These are phyloP conservation scores for Psilocybe tampanensis DNA, from an alignment of 768 basidiomycete species.

Conservation along the genomic window DNA sequence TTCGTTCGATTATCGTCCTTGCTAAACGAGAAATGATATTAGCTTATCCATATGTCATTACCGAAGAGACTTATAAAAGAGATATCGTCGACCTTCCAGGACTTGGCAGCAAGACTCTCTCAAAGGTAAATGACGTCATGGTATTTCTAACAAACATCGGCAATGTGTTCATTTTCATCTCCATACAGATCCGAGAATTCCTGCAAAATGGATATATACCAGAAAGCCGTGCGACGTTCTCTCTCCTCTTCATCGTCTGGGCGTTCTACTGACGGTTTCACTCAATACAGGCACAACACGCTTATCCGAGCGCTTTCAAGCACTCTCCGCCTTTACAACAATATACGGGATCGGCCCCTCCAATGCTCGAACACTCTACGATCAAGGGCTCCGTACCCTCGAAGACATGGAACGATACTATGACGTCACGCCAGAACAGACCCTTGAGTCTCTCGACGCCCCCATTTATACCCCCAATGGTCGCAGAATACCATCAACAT, in stretches of 20 bases:
- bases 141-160: too few species aligned
- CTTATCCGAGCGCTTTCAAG: slow-evolving; percentile 52
- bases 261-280: background rate
- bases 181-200: slow-evolving; percentile 74
- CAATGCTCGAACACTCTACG: slow-evolving; percentile 69
- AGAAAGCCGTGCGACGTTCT: slow-evolving; percentile 54
- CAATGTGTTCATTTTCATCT: too few species aligned
- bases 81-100: slow-evolving; percentile 48
- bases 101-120: slow-evolving; percentile 51
- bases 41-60: slow-evolving; percentile 55
- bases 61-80: slow-evolving; percentile 31
- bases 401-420: slow-evolving; percentile 72
- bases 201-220: slow-evolving; percentile 52
- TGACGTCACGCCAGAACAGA: slow-evolving; percentile 37
- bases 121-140: slow-evolving; percentile 53
- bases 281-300: slow-evolving; percentile 43
- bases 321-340: slow-evolving; percentile 58
- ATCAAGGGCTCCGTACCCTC: slow-evolving; percentile 64
- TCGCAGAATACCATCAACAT: slow-evolving; percentile 17
- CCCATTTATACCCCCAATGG: slow-evolving; percentile 38
- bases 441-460: slow-evolving; percentile 18
- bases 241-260: slow-evolving; percentile 29
- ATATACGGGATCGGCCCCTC: slow-evolving; percentile 76
- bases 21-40: background rate
- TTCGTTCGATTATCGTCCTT: background rate